Conservation (phyloP, 2,329 filamentous ascomycete species). For the Cordyceps javanica region DNA sequence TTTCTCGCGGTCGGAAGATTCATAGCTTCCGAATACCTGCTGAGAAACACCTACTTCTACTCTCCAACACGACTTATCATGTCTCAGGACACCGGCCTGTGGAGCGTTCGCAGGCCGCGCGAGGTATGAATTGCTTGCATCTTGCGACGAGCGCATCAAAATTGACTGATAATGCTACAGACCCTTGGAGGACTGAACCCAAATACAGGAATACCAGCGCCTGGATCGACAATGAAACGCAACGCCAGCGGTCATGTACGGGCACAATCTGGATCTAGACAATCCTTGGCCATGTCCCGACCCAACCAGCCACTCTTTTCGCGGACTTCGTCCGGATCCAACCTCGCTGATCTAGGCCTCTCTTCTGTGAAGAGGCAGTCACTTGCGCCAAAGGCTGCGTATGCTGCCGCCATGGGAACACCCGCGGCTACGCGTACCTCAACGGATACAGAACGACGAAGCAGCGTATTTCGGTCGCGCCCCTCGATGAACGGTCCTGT, state of each 20-base stretch:
- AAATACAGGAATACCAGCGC: constrained; percentile 82
- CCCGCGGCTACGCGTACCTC: constrained; percentile 48
- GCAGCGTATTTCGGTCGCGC: constrained; percentile 73
- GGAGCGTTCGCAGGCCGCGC: constrained; percentile 85
- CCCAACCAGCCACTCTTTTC: constrained; percentile 84
- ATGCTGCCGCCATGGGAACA: constrained; percentile 29
- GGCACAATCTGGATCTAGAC: constrained; percentile 74
- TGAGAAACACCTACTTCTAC: neutral
- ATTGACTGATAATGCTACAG: constrained; percentile 37
- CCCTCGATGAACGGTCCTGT: constrained; percentile 62
- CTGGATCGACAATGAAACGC: constrained; percentile 89
- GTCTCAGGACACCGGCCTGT: constrained; percentile 83
- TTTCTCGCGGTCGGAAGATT: constrained; percentile 1
- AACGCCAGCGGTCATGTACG: constrained; percentile 67
- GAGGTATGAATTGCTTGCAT: constrained; percentile 52
- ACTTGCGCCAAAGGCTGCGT: constrained; percentile 64
- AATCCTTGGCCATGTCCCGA: constrained; percentile 77
- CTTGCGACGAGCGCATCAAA: neutral
- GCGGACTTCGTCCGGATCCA: constrained; percentile 75
- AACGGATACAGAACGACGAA: constrained; percentile 57
- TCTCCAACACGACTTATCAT: constrained; percentile 37
- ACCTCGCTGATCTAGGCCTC: constrained; percentile 71
- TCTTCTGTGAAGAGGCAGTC: constrained; percentile 82
- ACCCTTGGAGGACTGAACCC: constrained; percentile 80
- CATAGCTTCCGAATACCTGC: constrained; percentile 14